Evolutionary conservation across 495 filamentous ascomycete species (phyloP), one percentile per base, ranked within the genome.

Genomic region (Aspergillus conjunctus): DNA sequence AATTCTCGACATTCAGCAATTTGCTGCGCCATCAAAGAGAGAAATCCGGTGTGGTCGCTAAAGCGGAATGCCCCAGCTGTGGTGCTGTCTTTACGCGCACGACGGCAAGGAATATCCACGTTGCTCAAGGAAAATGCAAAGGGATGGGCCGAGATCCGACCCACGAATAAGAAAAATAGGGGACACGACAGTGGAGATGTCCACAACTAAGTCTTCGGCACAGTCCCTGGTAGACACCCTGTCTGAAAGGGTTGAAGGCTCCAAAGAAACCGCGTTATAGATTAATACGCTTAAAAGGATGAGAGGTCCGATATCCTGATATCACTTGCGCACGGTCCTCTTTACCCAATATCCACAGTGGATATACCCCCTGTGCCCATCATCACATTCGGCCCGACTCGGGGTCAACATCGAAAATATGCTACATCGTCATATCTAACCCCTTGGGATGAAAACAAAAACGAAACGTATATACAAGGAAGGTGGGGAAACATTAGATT

Each of bases 1-100:
- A 94, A 66, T 97, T 97, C 70, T 95, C 91, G 2, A 97, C 92
- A 12, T 97, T 97, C 70, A 95, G 91, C 85, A 97, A 97, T 71
- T 83, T 97, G 0, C 80, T 97, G 6, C 83, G 92, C 39, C 92
- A 97, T 68, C 92, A 97, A 69, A 85, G 92, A n/a, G 92, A 97
- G 71, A 96, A 94, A 70, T 93, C 91, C 1, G 92, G 92, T 9
- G 91, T 90, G 17, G 91, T 93, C 37, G 78, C 88, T 10, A 96
- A 96, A 72, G 91, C 91, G 14, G 86, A 86, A 44, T 97, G 92
- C 64, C 91, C 90, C 15, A 85, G 90, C 58, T 97, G 92, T 67
- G 91, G 91, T 17, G 91, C 92, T 9, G 91, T 95, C 57, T 97
- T 97, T 60, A 97, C 92, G 15, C 80, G 92, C 50, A 95, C 91